Evolutionary conservation across 2,329 filamentous ascomycete species (phyloP), one percentile per base, ranked within the genome.

Genomic region (Zymoseptoria passerinii): DNA sequence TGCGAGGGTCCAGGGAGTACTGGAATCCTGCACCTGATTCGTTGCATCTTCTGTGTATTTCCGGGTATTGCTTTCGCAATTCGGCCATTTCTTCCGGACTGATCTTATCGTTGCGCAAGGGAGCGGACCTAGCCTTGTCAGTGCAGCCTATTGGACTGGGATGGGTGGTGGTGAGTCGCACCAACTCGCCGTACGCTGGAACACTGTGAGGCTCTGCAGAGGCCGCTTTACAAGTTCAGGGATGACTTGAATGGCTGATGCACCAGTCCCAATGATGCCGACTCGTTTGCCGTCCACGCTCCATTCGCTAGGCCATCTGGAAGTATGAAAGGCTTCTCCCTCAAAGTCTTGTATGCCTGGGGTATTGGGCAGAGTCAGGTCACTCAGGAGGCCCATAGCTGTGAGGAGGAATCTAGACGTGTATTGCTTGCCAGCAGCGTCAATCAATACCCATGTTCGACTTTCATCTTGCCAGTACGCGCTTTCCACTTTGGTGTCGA

Each of bases 121-220:
- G 67, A 8, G 68, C 66, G 20, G 72, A 66, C 49, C 49, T 50
- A 23, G 2, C 10, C 3, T 5, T 10, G 8, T 27, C 19, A 27
- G 19, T 50, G 8, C 19, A 5, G 13, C 10, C 23, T 50, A 20
- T 4, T 23, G 16, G 13, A 6, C 4, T 50, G 18, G 4, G 1
- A 9, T 4, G 7, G 23, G 19, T 5, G 18, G 10, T 13, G 19
- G 7, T 50, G 18, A 5, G 4, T 10, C 49, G 23, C 23, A 50
- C 68, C 67, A 73, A 18, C 87, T 88, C 0, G 86, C 85, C 0
- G 84, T 88, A 10, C 85, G 78, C 65, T 87, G 83, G 69, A 87
- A 87, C 20, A 88, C 81, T 0, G 74, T 78, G 1, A 88, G 68
- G 3, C 68, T 73, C 20, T 59, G 59, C 55, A 73, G 66, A 2